Percentiles rank a stretch among this genome's conserved stretches.
Conservation (phyloP, 257 asterid genomes). For the Fraxinus quadrangulata region DNA sequence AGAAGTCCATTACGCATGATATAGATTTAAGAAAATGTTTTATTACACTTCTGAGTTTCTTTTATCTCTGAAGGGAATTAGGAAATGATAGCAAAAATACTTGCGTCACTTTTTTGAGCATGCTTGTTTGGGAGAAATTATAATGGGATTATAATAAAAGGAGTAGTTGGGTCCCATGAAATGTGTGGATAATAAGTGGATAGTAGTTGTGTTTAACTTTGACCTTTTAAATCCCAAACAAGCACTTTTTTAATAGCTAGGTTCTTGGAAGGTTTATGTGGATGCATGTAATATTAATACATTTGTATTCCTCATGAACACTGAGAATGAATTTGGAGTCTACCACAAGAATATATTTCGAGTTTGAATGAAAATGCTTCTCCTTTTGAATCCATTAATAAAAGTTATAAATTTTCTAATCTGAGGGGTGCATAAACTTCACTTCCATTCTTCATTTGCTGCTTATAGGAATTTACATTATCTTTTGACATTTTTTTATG, state of each 20-base stretch:
- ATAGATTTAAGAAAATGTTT: neutral
- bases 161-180: too few relatives aligned
- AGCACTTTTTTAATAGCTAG: neutral
- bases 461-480: slow-evolving; percentile 1
- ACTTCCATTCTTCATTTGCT: neutral
- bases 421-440: neutral
- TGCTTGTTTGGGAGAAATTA: too few relatives aligned
- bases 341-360: slow-evolving; percentile 6
- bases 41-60: neutral
- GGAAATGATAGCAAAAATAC: neutral
- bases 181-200: too few relatives aligned
- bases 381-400: neutral
- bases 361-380: slow-evolving; percentile 12
- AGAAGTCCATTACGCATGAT: neutral
- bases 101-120: neutral
- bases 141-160: too few relatives aligned
- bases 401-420: neutral
- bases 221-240: too few relatives aligned
- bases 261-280: slow-evolving; percentile 6
- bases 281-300: neutral
- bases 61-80: neutral
- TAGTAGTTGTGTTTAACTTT: too few relatives aligned
- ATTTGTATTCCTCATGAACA: neutral
- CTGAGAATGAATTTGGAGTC: neutral
- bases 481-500: slow-evolving; percentile 23